Evolutionary conservation across 148 eudicot species (phyloP).

Genomic region (Spergularia marina): DNA sequence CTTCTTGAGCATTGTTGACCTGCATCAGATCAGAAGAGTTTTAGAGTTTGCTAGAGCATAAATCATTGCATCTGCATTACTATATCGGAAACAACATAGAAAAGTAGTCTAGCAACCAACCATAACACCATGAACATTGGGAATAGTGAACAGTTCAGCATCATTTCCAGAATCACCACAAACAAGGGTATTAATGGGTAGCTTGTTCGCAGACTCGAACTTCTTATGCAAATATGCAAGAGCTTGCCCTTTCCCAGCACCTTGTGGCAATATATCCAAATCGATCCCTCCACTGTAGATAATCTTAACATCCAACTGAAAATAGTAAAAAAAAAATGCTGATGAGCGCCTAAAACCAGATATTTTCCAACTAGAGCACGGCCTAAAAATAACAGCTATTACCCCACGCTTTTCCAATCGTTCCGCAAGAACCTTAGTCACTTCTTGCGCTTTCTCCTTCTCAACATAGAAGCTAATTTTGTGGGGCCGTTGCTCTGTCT

Average conservation of each 20-base stretch:
- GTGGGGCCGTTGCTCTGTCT: slow-evolving; percentile 65
- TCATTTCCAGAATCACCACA: slow-evolving; percentile 82
- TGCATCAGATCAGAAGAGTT: slow-evolving; percentile 23
- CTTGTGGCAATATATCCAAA: slow-evolving; percentile 70
- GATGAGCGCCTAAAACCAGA: slow-evolving; percentile 1
- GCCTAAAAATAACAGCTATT: slow-evolving; percentile 15
- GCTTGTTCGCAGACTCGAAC: slow-evolving; percentile 48
- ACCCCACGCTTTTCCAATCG: slow-evolving; percentile 59
- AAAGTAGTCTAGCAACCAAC: slow-evolving; percentile 36
- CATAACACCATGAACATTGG: slow-evolving; percentile 75
- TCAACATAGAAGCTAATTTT: slow-evolving; percentile 64
- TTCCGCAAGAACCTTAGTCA: slow-evolving; percentile 55
- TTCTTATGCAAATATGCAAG: slow-evolving; percentile 66
- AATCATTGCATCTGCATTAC: slow-evolving; percentile 6
- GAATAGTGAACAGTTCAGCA: slow-evolving; percentile 73
- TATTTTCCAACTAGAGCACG: neutral
- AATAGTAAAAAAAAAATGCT: slow-evolving; percentile 1
- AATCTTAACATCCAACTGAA: slow-evolving; percentile 66
- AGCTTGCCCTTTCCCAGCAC: slow-evolving; percentile 82
- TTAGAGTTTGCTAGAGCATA: slow-evolving; percentile 13
- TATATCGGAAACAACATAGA: slow-evolving; percentile 4
- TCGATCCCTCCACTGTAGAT: slow-evolving; percentile 78
- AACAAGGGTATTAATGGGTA: slow-evolving; percentile 56
- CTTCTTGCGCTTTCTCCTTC: slow-evolving; percentile 63
- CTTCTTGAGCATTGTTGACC: slow-evolving; percentile 81